A percentile compares a stretch with the other conserved stretches of the same genome.
phyloP scores from a whole-genome alignment of 2,329 filamentous ascomycete species.

The Simplicillium aogashimaense region DNA sequence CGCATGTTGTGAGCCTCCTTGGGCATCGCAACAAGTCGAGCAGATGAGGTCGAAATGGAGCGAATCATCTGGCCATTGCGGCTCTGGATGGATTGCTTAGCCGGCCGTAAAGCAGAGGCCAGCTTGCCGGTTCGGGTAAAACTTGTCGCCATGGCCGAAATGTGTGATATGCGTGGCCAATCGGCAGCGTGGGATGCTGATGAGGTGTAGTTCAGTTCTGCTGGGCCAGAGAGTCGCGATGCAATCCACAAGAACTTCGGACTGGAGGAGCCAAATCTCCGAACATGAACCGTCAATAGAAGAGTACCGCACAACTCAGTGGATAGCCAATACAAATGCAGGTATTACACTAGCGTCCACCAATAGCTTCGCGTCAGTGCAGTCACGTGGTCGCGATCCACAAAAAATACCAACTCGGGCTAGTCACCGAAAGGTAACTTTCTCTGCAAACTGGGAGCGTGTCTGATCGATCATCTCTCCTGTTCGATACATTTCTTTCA shows the following conservation, averaged over 20 bases:
- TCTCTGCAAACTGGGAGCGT: constrained; percentile 9
- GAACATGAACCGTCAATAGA: constrained; percentile 18
- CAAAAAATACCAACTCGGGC: constrained; percentile 1
- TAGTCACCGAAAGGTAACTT: constrained; percentile 9
- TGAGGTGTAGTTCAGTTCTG: not conserved
- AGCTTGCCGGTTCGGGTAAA: constrained; percentile 46
- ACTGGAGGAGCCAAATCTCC: constrained; percentile 10
- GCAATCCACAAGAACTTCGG: not conserved
- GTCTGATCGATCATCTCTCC: constrained; percentile 10
- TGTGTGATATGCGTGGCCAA: constrained; percentile 28
- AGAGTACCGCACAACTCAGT: constrained; percentile 7
- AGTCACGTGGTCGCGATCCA: constrained; percentile 7
- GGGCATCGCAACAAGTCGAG: constrained; percentile 42
- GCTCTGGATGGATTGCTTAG: constrained; percentile 30
- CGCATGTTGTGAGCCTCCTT: constrained; percentile 59
- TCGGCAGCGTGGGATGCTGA: constrained; percentile 19
- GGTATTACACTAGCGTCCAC: constrained; percentile 7
- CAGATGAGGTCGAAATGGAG: constrained; percentile 39
- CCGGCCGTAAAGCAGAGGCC: constrained; percentile 45
- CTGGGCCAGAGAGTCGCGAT: not conserved
- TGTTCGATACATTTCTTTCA: constrained; percentile 11
- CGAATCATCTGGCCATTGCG: constrained; percentile 31
- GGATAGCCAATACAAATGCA: not conserved
- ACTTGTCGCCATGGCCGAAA: constrained; percentile 48
- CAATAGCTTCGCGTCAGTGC: not conserved